Percentiles rank a stretch among this genome's conserved stretches.
Conservation (phyloP, 495 filamentous ascomycete genomes). For the Neurospora africana region DNA sequence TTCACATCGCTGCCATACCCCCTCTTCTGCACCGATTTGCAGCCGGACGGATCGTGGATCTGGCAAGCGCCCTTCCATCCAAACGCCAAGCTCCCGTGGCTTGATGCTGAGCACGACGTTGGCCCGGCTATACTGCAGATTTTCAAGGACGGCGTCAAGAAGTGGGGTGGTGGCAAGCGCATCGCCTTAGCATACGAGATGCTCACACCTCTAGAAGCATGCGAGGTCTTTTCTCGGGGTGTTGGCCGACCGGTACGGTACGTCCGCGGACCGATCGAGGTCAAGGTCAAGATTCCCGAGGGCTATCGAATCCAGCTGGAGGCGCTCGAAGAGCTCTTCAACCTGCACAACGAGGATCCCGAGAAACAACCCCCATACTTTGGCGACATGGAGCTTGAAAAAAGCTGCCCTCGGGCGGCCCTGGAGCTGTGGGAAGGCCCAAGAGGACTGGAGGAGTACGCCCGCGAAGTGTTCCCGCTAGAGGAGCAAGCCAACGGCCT, state of each 20-base stretch:
- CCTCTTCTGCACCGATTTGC: conserved; percentile 84
- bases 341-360: conserved; percentile 45
- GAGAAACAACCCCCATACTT: conserved; percentile 45
- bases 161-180: conserved; percentile 87
- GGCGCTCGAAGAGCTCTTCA: conserved; percentile 55
- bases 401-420: conserved; percentile 57
- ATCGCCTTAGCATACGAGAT: conserved; percentile 90
- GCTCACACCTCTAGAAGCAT: conserved; percentile 73
- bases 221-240: conserved; percentile 66
- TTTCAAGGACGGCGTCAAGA: conserved; percentile 81
- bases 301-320: conserved; percentile 88
- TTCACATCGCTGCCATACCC: conserved; percentile 91
- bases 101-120: conserved; percentile 94
- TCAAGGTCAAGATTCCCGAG: conserved; percentile 74
- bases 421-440: conserved; percentile 82
- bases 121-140: conserved; percentile 91
- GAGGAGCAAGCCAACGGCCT: conserved; percentile 91
- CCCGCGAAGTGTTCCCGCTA: conserved; percentile 84
- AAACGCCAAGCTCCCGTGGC: conserved; percentile 81
- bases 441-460: conserved; percentile 89
- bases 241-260: conserved; percentile 70
- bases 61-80: conserved; percentile 95
- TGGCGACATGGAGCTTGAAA: conserved; percentile 41
- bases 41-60: conserved; percentile 71
- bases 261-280: conserved; percentile 63